Base-by-base conservation (phyloP, 2,329 filamentous ascomycete genomes). In the Nigrograna mackinnonii region DNA sequence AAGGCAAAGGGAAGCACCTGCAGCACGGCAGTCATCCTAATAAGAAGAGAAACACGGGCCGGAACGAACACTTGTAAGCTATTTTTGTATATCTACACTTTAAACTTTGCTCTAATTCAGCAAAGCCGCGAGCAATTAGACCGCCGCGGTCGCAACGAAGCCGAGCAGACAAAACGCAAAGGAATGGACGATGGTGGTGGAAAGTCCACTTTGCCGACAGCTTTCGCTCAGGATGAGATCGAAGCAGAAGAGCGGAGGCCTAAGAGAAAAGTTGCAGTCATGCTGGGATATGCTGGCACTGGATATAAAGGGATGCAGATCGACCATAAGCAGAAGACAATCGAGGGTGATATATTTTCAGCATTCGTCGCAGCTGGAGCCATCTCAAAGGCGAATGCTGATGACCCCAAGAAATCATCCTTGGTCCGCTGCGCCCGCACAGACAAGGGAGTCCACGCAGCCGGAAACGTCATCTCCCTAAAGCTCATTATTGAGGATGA, bases 281-380 rank as follows among this genome's bases (percentile, higher is more conserved):
- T 97, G 76, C 85, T 99, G 57, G 94, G 94, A 13, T 99, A 99
- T 69, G 91, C 91, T 5, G 94, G 94, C 37, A 96, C 90, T 7
- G 94, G 94, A 13, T 99, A 99, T 77, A 91, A 90, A 72, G 94
- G 94, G 60, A 95, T 99, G 85, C 94, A 99, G 73, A 87, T 99
- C 62, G 79, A 75, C 51, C 64, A 71, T 53, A 73, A 84, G 51
- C 85, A 96, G 64, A 91, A 91, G 73, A 99, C 92, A 0, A 97
- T 99, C 51, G 94, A 99, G 73, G 89, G 92, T 32, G 94, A 99
- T 58, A 76, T 99, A 3, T 99, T 99, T 73, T 82, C 84, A 22
- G 94, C 94, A 3, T 92, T 99, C 57, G 87, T 99, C 49, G 83
- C 84, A 3, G 91, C 94, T 3, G 89, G 91, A 14, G 91, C 94